Conservation (phyloP, 768 basidiomycete species). For the Termitomyces sp. region DNA sequence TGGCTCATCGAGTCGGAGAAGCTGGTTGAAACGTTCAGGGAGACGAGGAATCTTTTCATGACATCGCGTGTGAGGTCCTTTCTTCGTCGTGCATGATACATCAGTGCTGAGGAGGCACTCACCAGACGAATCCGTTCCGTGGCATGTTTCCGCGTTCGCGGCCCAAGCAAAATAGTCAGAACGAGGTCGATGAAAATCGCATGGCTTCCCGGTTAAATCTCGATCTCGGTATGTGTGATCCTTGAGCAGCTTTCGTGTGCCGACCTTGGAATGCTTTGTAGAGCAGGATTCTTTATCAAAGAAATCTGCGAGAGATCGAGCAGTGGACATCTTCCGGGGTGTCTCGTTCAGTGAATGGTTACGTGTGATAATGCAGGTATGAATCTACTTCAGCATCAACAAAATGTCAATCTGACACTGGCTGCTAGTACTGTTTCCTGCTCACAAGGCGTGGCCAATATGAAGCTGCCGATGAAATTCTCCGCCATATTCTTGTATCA, state of each 20-base stretch:
- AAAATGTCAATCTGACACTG: neutral
- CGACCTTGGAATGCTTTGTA: slow-evolving; percentile 14
- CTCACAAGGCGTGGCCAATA: slow-evolving; percentile 58
- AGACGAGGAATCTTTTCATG: slow-evolving; percentile 80
- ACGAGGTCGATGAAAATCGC: slow-evolving; percentile 59
- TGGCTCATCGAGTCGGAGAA: slow-evolving; percentile 85
- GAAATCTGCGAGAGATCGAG: slow-evolving; percentile 38
- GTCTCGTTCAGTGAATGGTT: slow-evolving; percentile 85
- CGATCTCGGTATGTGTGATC: slow-evolving; percentile 48
- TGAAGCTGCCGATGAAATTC: slow-evolving; percentile 64
- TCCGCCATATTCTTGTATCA: slow-evolving; percentile 70
- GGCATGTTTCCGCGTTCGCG: slow-evolving; percentile 60
- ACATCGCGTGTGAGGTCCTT: slow-evolving; percentile 56
- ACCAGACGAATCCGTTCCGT: slow-evolving; percentile 49
- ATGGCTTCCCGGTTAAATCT: slow-evolving; percentile 77
- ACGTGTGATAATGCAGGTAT: slow-evolving; percentile 77
- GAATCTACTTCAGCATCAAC: slow-evolving; percentile 8
- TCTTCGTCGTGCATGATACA: neutral
- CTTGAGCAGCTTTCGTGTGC: neutral
- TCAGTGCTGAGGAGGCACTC: slow-evolving; percentile 4
- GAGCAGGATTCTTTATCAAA: slow-evolving; percentile 53
- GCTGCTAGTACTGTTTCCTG: slow-evolving; percentile 65
- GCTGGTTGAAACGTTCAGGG: slow-evolving; percentile 83
- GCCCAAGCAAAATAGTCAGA: slow-evolving; percentile 29
- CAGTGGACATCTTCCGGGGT: slow-evolving; percentile 71